phyloP scores from a whole-genome alignment of 2,329 filamentous ascomycete species.

The Thermothelomyces thermophilus region DNA sequence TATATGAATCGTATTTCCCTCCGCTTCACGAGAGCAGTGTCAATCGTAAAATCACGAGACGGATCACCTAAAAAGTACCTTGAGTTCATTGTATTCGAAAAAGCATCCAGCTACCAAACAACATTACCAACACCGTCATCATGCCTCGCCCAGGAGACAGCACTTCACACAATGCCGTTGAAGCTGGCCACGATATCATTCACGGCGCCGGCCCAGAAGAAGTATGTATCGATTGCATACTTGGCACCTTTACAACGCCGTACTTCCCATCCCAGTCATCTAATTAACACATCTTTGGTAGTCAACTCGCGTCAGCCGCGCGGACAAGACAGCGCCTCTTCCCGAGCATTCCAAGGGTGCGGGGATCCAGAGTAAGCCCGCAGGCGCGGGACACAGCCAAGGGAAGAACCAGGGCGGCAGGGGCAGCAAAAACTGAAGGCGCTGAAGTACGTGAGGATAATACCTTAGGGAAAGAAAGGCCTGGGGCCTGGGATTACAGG shows the following conservation, averaged over 20 bases:
- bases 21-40: too few species aligned
- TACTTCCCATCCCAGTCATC: too few species aligned
- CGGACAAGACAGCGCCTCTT: slow-evolving; percentile 44
- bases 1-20: too few species aligned
- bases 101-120: not conserved
- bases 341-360: slow-evolving; percentile 42
- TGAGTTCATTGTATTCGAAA: too few species aligned
- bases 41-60: too few species aligned
- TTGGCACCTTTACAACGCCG: not conserved
- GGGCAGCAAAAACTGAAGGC: not conserved
- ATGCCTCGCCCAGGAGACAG: slow-evolving; percentile 49
- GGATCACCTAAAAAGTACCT: too few species aligned
- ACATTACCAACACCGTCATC: slow-evolving; percentile 17
- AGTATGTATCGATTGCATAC: too few species aligned
- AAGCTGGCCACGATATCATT: slow-evolving; percentile 35
- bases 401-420: slow-evolving; percentile 39
- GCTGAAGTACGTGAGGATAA: not conserved
- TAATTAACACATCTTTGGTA: too few species aligned
- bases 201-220: slow-evolving; percentile 38
- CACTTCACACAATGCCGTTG: slow-evolving; percentile 41
- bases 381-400: slow-evolving; percentile 40
- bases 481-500: too few species aligned
- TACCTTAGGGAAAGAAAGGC: not conserved
- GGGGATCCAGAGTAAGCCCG: slow-evolving; percentile 34
- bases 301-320: slow-evolving; percentile 36